phyloP scores from a whole-genome alignment of 2,329 filamentous ascomycete species.

The Raffaelea ambrosiae region DNA sequence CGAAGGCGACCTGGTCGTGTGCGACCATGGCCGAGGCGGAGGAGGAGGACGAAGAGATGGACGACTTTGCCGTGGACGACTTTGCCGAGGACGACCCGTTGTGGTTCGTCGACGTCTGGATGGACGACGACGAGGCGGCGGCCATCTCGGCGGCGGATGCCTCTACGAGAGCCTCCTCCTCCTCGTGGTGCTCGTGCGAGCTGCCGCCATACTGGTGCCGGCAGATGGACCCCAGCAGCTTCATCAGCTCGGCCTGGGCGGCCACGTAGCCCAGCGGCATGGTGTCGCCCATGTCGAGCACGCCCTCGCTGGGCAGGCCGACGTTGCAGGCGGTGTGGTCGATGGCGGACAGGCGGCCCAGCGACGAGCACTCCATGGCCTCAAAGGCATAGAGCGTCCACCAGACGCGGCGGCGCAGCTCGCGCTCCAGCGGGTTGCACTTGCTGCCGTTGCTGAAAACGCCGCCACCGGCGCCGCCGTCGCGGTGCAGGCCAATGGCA shows the following conservation, averaged over 20 bases:
- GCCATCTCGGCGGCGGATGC: not conserved
- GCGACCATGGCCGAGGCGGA: not conserved
- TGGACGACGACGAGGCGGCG: not conserved
- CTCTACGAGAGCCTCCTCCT: not conserved
- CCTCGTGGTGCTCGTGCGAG: slow-evolving; percentile 3
- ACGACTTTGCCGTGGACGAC: not conserved
- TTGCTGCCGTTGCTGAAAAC: not conserved
- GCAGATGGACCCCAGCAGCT: slow-evolving; percentile 17
- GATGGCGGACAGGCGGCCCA: slow-evolving; percentile 22
- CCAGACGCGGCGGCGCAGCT: slow-evolving; percentile 21
- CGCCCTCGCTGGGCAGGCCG: slow-evolving; percentile 16
- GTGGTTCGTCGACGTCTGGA: not conserved
- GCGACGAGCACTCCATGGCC: slow-evolving; percentile 21
- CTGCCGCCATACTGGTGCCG: slow-evolving; percentile 18
- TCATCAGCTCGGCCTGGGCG: slow-evolving; percentile 15
- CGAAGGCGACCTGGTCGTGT: slow-evolving; percentile 8
- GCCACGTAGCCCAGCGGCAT: slow-evolving; percentile 15
- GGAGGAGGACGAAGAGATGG: not conserved
- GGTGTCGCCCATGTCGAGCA: slow-evolving; percentile 17
- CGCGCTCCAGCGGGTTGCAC: slow-evolving; percentile 21
- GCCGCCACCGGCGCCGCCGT: not conserved
- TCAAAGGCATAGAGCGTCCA: slow-evolving; percentile 24
- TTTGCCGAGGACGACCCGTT: not conserved
- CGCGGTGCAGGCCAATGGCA: slow-evolving; percentile 13
- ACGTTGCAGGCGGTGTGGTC: slow-evolving; percentile 21